phyloP scores from a whole-genome alignment of 768 basidiomycete species.

The Steccherinum ochraceum region DNA sequence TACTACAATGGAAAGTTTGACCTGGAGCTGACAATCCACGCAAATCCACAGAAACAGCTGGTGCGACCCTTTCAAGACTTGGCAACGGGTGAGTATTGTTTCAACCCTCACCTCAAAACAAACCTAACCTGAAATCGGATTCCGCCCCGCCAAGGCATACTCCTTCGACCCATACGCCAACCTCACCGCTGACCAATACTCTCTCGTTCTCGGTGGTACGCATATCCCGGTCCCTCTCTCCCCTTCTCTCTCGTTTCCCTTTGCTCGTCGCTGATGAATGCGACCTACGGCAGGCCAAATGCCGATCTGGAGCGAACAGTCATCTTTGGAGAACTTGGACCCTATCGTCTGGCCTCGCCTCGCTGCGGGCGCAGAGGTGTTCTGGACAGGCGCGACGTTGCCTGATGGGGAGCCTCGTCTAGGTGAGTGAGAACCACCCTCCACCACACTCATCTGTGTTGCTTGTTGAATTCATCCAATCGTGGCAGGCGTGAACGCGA shows the following conservation, averaged over 20 bases:
- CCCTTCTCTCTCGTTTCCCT: neutral
- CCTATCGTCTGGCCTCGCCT: slow-evolving; percentile 67
- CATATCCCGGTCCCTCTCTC: no score
- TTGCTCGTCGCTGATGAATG: neutral
- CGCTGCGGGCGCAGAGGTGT: slow-evolving; percentile 65
- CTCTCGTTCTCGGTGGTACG: slow-evolving; percentile 62
- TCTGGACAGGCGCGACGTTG: slow-evolving; percentile 54
- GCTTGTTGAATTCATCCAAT: no score
- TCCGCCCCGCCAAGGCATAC: slow-evolving; percentile 40
- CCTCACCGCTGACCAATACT: slow-evolving; percentile 36
- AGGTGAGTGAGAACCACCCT: no score
- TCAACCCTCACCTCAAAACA: no score
- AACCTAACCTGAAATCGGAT: neutral
- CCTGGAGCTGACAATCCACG: no score
- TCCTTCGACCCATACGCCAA: slow-evolving; percentile 67
- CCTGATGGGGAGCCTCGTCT: slow-evolving; percentile 27
- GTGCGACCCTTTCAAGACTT: slow-evolving; percentile 78
- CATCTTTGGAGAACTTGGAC: slow-evolving; percentile 60
- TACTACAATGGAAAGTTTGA: no score
- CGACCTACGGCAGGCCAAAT: slow-evolving; percentile 34
- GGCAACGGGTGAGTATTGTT: slow-evolving; percentile 50
- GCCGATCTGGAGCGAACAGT: slow-evolving; percentile 71
- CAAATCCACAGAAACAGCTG: slow-evolving; percentile 45
- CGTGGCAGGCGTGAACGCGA: slow-evolving; percentile 10
- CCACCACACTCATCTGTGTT: slow-evolving; percentile 9